These are phyloP conservation scores for Colletotrichum limetticola DNA, from an alignment of 2,329 filamentous ascomycete genomes.

Conservation along the genomic window DNA sequence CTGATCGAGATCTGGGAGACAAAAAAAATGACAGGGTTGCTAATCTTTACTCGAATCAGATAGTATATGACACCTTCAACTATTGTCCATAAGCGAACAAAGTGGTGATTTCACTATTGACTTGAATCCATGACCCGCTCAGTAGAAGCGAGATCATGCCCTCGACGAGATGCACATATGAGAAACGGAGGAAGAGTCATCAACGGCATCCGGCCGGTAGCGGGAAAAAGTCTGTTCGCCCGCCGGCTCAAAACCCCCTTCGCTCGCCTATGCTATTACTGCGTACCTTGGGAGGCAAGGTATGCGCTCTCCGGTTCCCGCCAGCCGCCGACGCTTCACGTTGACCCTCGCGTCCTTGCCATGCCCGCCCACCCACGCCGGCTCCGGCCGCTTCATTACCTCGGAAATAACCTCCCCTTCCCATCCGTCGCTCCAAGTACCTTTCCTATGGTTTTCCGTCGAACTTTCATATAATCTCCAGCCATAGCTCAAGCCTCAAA, in stretches of 20 bases:
- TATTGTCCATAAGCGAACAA: too few relatives aligned
- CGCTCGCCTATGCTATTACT: too few relatives aligned
- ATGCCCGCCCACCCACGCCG: neutral
- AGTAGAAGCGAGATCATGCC: too few relatives aligned
- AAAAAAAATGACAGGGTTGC: too few relatives aligned
- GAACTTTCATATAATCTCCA: neutral
- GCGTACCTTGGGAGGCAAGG: too few relatives aligned
- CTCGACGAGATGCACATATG: neutral
- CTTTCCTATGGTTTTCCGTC: neutral
- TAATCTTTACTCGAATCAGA: too few relatives aligned
- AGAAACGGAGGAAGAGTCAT: neutral
- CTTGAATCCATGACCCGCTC: too few relatives aligned
- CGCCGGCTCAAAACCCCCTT: neutral
- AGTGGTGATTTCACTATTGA: too few relatives aligned
- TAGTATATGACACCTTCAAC: too few relatives aligned
- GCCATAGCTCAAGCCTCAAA: too few relatives aligned
- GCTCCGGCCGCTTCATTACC: neutral
- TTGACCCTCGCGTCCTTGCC: neutral
- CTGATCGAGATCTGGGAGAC: neutral
- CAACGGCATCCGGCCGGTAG: neutral
- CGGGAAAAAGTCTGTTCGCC: neutral
- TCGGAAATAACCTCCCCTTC: neutral
- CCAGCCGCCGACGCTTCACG: neutral
- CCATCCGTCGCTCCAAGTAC: neutral
- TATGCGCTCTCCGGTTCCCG: neutral